Evolutionary conservation across 805 yeast genomes (phyloP).

Genomic region (Ogataea paradorogensis): DNA sequence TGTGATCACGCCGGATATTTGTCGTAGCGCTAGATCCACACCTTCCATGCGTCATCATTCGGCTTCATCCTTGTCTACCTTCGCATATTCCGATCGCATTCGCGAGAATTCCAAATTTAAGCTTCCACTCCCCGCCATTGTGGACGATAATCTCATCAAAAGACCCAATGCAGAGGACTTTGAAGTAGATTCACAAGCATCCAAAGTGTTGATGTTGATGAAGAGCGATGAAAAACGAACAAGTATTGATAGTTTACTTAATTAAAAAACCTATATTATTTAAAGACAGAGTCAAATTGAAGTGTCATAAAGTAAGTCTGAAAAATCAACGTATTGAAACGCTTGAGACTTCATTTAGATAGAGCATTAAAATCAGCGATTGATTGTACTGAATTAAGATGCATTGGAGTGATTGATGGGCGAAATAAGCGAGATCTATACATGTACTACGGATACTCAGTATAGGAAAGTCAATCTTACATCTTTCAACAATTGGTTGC

Average conservation of each 20-base stretch:
- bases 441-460: too few relatives aligned
- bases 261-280: conserved; percentile 6
- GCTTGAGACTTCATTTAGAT: too few relatives aligned
- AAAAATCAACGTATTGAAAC: too few relatives aligned
- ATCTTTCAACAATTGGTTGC: conserved; percentile 51
- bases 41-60: conserved; percentile 11
- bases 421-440: too few relatives aligned
- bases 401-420: too few relatives aligned
- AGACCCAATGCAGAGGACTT: not conserved
- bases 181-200: conserved; percentile 1
- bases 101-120: conserved; percentile 13
- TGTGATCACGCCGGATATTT: conserved; percentile 16
- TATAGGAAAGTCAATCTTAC: not conserved
- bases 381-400: too few relatives aligned
- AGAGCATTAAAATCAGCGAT: too few relatives aligned
- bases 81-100: not conserved
- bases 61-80: conserved; percentile 1
- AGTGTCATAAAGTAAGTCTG: too few relatives aligned
- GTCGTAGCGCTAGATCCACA: conserved; percentile 1
- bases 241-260: conserved; percentile 21
- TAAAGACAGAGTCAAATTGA: not conserved
- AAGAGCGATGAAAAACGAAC: conserved; percentile 19
- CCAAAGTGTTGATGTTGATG: conserved; percentile 19
- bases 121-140: conserved; percentile 29
- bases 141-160: conserved; percentile 12